Percentiles rank a stretch among this genome's conserved stretches.
These are phyloP conservation scores for Erodium maritimum DNA, from an alignment of 345 rosid species.

Conservation along the genomic window DNA sequence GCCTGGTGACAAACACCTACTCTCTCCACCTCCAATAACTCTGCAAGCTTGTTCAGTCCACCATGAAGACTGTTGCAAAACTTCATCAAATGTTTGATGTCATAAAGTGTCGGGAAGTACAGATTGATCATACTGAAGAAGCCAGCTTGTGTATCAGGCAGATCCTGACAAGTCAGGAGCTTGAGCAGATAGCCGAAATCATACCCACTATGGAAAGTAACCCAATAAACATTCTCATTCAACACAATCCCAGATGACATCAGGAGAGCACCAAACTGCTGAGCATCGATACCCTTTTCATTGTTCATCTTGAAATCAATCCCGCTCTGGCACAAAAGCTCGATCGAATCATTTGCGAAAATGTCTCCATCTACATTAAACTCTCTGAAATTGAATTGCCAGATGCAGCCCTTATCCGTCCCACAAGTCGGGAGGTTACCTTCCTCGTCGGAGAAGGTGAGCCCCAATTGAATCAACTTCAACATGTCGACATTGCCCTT, in stretches of 20 bases:
- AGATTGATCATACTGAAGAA: conserved; percentile 42
- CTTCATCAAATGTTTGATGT: conserved; percentile 63
- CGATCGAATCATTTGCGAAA: conserved; percentile 46
- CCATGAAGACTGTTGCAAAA: conserved; percentile 65
- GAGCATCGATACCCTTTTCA: conserved; percentile 39
- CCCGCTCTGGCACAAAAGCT: conserved; percentile 48
- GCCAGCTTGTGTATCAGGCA: conserved; percentile 36
- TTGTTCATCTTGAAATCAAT: conserved; percentile 56
- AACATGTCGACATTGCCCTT: conserved; percentile 57
- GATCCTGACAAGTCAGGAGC: conserved; percentile 44
- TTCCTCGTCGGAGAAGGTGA: conserved; percentile 51
- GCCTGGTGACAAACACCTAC: conserved; percentile 72
- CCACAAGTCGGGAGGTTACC: conserved; percentile 63
- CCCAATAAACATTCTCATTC: conserved; percentile 62
- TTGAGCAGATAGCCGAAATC: conserved; percentile 79
- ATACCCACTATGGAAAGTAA: conserved; percentile 68
- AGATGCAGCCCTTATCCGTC: conserved; percentile 42
- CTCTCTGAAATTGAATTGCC: conserved; percentile 76
- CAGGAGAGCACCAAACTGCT: conserved; percentile 40
- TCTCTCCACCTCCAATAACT: conserved; percentile 52
- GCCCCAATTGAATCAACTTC: conserved; percentile 70
- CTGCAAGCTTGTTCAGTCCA: conserved; percentile 68
- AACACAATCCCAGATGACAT: conserved; percentile 73
- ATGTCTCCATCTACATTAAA: conserved; percentile 45
- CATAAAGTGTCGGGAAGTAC: conserved; percentile 54